Percentiles rank a stretch among this genome's conserved stretches.
These are phyloP conservation scores for Thalassiosira delicatula DNA, from an alignment of 352 stramenopile species.

Conservation along the genomic window DNA sequence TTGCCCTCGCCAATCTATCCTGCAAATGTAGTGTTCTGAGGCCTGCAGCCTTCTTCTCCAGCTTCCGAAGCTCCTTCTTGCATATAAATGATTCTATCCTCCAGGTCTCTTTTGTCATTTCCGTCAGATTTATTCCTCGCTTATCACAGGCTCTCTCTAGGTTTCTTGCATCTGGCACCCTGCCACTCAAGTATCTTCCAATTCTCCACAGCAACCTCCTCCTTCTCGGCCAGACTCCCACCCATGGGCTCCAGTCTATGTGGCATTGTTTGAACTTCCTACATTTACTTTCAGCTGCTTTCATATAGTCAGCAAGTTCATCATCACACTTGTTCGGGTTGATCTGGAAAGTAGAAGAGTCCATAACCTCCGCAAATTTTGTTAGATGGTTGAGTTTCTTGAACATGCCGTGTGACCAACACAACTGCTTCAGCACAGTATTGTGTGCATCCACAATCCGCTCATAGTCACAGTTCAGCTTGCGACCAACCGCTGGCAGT, in stretches of 20 bases:
- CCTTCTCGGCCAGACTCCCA: background rate
- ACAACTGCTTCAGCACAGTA: background rate
- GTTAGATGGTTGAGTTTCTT: background rate
- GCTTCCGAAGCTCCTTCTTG: background rate
- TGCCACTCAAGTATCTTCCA: background rate
- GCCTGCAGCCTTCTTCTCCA: background rate
- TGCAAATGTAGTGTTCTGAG: background rate
- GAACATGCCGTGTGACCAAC: background rate
- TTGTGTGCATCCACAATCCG: background rate
- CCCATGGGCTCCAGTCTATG: background rate
- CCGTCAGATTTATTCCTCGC: background rate
- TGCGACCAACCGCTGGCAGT: background rate
- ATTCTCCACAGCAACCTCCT: background rate
- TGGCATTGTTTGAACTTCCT: background rate
- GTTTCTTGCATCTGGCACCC: background rate
- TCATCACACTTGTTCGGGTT: background rate
- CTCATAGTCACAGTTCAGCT: background rate
- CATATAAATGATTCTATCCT: background rate
- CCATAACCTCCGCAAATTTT: background rate
- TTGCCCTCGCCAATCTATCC: background rate
- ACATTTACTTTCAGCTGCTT: background rate
- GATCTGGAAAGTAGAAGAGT: background rate
- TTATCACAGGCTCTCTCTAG: background rate
- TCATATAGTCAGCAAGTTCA: constrained; percentile 4
- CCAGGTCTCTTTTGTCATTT: background rate